Evolutionary conservation across 768 basidiomycete species (phyloP).

Genomic region (Leccinum uliginosum): DNA sequence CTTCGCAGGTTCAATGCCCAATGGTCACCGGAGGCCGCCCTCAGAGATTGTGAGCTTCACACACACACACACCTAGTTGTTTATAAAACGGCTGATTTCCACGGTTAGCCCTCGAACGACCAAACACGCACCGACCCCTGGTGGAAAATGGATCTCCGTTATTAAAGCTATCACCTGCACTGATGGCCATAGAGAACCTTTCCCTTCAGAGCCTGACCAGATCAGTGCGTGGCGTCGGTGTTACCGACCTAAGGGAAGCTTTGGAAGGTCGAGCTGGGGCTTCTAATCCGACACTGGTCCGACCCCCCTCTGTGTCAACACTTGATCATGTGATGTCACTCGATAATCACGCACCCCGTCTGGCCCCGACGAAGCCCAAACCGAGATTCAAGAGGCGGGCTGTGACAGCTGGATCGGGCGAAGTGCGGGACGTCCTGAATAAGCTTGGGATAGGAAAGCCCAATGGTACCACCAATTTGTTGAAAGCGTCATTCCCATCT

Average conservation of each 20-base stretch:
- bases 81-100: conserved; percentile 8
- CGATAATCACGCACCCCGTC: conserved; percentile 37
- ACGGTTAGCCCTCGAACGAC: conserved; percentile 50
- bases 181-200: conserved; percentile 90
- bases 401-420: conserved; percentile 50
- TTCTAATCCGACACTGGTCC: conserved; percentile 68
- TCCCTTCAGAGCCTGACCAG: conserved; percentile 82
- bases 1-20: conserved; percentile 47
- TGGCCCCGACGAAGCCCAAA: conserved; percentile 46
- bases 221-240: conserved; percentile 77
- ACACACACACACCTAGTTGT: conserved; percentile 8
- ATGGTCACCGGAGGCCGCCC: conserved; percentile 75
- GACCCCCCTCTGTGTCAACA: conserved; percentile 74
- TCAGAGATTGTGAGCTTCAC: conserved; percentile 64
- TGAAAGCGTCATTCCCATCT: conserved; percentile 70
- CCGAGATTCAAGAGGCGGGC: conserved; percentile 54
- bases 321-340: conserved; percentile 62
- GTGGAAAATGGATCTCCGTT: conserved; percentile 71
- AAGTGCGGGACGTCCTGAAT: conserved; percentile 79
- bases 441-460: conserved; percentile 79
- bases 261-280: conserved; percentile 80
- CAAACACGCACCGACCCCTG: conserved; percentile 52
- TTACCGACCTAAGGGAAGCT: conserved; percentile 84
- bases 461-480: conserved; percentile 49
- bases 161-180: conserved; percentile 74